Base-by-base conservation (phyloP, 179 eudicot genomes). In the Silene noctiflora region DNA sequence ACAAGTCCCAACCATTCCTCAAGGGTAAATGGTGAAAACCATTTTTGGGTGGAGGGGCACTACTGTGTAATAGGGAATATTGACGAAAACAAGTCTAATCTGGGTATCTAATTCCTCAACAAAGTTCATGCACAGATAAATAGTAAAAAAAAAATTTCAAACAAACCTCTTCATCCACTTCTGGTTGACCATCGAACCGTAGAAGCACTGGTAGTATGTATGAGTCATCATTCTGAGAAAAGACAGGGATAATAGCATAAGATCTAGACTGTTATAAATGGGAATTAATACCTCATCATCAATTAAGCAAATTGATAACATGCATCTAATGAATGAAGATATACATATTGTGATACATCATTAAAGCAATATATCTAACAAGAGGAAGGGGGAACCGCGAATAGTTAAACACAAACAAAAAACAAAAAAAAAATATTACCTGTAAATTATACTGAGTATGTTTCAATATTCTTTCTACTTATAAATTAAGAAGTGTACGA, bases 151-250 rank as follows among this genome's bases (percentile, higher is more conserved):
- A 42, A 10, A 24, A 11, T 60, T 7, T 72, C 27, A 64, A 71
- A 85, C 92, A 65, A 71, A 95, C 99, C 98, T 95, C 92, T 73
- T 91, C 97, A 84, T 95, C 93, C 48, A 95, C 85, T 82, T 91
- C 94, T 58, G 99, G 99, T 87, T 89, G 91, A 79, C 99, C 98
- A 72, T 93, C 97, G 79, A 95, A 93, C 60, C 92, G 85, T 67
- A 93, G 84, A 67, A 95, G 97, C 76, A 95, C 99, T 8, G 98
- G 99, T 81, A 95, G 81, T 72, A 93, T 89, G 77, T 89, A 95
- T 33, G 99, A 91, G 75, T 93, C 99, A 81, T 93, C 97, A 79
- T 77, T 85, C 99, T 95, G 87, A 74, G 78, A 48, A 42, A 59
- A 81, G 73, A 69, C 17, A 11, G 63, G 5, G 29, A 67, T 31